Evolutionary conservation across 2,329 filamentous ascomycete species (phyloP), one percentile per base, ranked within the genome.

Genomic region (Clonostachys byssicola): DNA sequence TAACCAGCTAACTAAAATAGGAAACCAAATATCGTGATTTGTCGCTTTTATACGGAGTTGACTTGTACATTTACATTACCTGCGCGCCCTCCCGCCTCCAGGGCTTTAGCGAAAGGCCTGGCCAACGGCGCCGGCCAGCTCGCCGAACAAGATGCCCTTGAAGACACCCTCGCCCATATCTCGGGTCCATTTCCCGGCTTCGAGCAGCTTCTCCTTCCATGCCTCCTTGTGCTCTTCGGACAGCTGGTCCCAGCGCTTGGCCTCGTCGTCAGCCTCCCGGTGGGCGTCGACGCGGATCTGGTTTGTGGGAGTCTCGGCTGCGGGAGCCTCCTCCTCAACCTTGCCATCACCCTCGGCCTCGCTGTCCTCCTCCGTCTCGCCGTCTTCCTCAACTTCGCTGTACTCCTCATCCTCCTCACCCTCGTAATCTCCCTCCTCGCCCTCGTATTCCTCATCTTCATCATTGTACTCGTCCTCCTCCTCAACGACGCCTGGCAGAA

Each of bases 111-210:
- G 10, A n/a, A 39, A n/a, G 36, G 36, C 36, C 36, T 39, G 36
- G 17, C 14, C 78, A 14, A 88, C 80, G 45, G 75, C 68, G 3
- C 80, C 85, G 2, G 79, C 86, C 53, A 89, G 73, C 66, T 90
- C 80, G 17, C 83, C 80, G 66, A 95, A 95, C 52, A 95, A 70
- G 34, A 95, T 79, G 4, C 88, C 87, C 66, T 85, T 83, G 55
- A 95, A 78, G 33, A 94, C 80, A 10, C 74, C 76, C 70, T 92
- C 89, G 4, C 88, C 88, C 73, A 92, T 88, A 36, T 81, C 75
- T 60, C 85, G 83, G n/a, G 80, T 80, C 89, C 89, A 95, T 53
- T 90, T 81, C 1, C 89, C 89, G 1, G 88, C 84, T 47, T 84
- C 75, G 47, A 73, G 72, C 35, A 95, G 73, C 59, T 77, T 80